Evolutionary conservation across 257 asterid species (phyloP), one percentile per base, ranked within the genome.

Genomic region (Solanum piurae): DNA sequence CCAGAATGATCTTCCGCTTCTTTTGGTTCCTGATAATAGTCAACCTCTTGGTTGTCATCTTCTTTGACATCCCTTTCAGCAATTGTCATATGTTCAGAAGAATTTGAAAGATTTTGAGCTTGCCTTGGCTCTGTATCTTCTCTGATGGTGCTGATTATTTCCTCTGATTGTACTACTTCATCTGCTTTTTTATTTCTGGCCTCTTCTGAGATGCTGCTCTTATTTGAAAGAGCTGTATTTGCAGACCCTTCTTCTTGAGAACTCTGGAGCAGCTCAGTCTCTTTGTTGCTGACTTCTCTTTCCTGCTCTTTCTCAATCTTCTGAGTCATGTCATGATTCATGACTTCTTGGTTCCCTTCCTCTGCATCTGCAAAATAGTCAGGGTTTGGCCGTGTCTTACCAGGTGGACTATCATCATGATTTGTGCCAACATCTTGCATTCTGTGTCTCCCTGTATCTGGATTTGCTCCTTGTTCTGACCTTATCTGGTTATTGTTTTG

Each of bases 11-110:
- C 69, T 49, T 25, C 44, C 29, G 21, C 86, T 82, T 82, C 69
- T 82, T 89, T 86, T 86, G 87, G 37, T 88, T 33, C 89, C 79
- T 88, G 88, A 3, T 88, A 86, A n/a, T 52, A 85, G 25, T 60
- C 87, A 12, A 79, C 87, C 80, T 77, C 88, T 73, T 84, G 44
- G 82, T 86, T 76, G 23, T 44, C 55, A 25, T 80, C 88, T 38
- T 80, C 88, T 46, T 82, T 89, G 86, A 74, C 88, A 69, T n/a
- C 52, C 23, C 37, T 62, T 75, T 85, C 83, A 38, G 44, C 77
- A 86, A 83, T 37, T 4, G 38, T 84, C 60, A 29, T 89, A 68
- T 83, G 77, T 55, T 90, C 85, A 49, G 44, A 82, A 49, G 86
- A 82, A 82, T 82, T 82, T 82, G 69, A 52, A 82, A 82, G 69